Percentiles rank a stretch among this genome's conserved stretches.
Evolutionary conservation across 495 filamentous ascomycete species (phyloP).

Genomic region (Letharia columbiana): DNA sequence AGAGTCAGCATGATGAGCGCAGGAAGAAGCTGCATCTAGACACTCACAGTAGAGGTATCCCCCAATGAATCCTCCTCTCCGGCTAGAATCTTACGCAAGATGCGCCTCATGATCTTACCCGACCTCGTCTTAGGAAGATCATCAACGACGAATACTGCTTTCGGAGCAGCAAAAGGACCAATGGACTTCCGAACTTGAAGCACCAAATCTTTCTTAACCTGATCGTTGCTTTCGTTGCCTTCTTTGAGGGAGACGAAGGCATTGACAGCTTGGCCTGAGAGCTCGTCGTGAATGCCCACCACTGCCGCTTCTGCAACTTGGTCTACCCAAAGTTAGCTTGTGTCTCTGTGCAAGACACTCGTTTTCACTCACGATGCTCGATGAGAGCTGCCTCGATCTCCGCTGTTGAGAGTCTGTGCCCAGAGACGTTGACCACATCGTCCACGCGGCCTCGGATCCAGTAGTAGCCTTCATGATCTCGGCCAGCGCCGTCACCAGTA

Average conservation of each 20-base stretch:
- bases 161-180: slow-evolving; percentile 93
- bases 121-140: slow-evolving; percentile 94
- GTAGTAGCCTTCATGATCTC: slow-evolving; percentile 98
- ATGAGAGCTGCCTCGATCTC: slow-evolving; percentile 96
- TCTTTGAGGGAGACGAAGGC: slow-evolving; percentile 94
- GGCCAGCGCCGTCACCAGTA: slow-evolving; percentile 93
- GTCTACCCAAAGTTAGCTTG: slow-evolving; percentile 30
- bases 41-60: slow-evolving; percentile 78
- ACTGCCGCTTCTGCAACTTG: slow-evolving; percentile 91
- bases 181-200: slow-evolving; percentile 95
- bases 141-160: slow-evolving; percentile 79
- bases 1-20: slow-evolving; percentile 31
- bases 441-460: slow-evolving; percentile 99
- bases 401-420: slow-evolving; percentile 91
- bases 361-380: slow-evolving; percentile 60
- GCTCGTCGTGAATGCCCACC: slow-evolving; percentile 84
- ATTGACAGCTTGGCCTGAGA: slow-evolving; percentile 94
- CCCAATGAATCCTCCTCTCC: slow-evolving; percentile 96
- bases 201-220: slow-evolving; percentile 84
- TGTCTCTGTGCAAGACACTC: background rate
- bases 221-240: slow-evolving; percentile 65
- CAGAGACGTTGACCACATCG: slow-evolving; percentile 96
- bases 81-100: slow-evolving; percentile 91
- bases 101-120: slow-evolving; percentile 98
- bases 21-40: background rate